These are phyloP conservation scores for Scheffersomyces segobiensis DNA, from an alignment of 1,139 yeast genomes.

Conservation along the genomic window DNA sequence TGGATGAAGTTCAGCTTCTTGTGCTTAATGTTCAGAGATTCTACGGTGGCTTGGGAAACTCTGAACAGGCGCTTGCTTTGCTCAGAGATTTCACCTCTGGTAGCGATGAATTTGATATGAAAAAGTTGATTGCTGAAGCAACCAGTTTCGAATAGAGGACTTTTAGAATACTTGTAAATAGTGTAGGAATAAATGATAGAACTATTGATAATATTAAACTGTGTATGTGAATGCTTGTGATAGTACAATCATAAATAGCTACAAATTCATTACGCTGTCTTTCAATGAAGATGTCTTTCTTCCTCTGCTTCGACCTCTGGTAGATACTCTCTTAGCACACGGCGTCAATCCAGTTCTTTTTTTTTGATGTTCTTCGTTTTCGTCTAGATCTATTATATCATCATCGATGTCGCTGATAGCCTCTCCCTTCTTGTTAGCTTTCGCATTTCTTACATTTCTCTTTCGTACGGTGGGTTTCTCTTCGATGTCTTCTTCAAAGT, in stretches of 20 bases:
- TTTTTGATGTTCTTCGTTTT: neutral
- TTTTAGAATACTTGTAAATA: neutral
- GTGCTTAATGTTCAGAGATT: conserved; percentile 83
- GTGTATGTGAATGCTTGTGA: neutral
- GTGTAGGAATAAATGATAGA: neutral
- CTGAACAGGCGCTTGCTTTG: conserved; percentile 52
- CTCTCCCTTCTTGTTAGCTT: conserved; percentile 4
- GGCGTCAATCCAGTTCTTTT: neutral
- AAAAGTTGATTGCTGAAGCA: conserved; percentile 66
- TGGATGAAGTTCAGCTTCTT: conserved; percentile 77
- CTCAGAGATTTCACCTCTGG: conserved; percentile 73
- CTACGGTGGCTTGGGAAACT: conserved; percentile 62
- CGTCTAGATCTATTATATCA: neutral
- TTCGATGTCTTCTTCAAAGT: neutral
- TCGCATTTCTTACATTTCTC: conserved; percentile 1
- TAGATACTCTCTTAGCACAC: neutral
- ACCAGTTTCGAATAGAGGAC: conserved; percentile 56
- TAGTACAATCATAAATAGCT: neutral
- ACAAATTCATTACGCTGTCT: neutral
- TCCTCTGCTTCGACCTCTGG: neutral
- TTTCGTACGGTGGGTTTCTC: conserved; percentile 2
- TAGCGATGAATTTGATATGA: conserved; percentile 60
- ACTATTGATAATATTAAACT: neutral
- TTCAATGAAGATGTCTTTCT: neutral
- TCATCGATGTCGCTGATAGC: neutral